Conservation (phyloP, 345 rosid genomes). For the Eucalyptus albens region DNA sequence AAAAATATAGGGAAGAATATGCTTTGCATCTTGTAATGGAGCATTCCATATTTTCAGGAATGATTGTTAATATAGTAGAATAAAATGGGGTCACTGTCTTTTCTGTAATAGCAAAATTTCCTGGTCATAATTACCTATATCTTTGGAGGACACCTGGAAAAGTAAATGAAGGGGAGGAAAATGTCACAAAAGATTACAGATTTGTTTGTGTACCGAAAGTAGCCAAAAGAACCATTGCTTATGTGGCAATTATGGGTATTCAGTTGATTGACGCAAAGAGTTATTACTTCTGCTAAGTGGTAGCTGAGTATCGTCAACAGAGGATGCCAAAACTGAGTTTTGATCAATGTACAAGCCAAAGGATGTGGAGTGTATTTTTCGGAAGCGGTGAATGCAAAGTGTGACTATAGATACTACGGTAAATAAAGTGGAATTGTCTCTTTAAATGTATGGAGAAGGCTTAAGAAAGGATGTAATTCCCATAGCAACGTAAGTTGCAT, state of each 20-base stretch:
- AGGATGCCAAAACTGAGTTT: not conserved
- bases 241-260: not conserved
- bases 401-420: not conserved
- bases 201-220: not conserved
- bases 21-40: not conserved
- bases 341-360: not conserved
- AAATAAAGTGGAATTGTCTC: not conserved
- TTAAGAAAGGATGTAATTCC: not conserved
- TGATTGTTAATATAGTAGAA: accelerated
- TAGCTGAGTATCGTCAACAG: not conserved
- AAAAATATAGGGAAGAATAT: not conserved
- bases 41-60: not conserved
- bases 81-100: not conserved
- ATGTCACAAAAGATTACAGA: not conserved
- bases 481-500: too few species aligned
- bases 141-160: not conserved
- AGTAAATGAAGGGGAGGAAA: not conserved
- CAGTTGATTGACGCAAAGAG: not conserved
- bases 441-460: not conserved
- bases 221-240: not conserved
- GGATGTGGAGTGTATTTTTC: not conserved
- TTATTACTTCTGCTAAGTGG: not conserved
- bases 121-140: too few species aligned
- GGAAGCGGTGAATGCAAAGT: not conserved
- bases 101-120: not conserved